phyloP scores from a whole-genome alignment of 164 flowering plant genomes.

The Litsea cubeba region DNA sequence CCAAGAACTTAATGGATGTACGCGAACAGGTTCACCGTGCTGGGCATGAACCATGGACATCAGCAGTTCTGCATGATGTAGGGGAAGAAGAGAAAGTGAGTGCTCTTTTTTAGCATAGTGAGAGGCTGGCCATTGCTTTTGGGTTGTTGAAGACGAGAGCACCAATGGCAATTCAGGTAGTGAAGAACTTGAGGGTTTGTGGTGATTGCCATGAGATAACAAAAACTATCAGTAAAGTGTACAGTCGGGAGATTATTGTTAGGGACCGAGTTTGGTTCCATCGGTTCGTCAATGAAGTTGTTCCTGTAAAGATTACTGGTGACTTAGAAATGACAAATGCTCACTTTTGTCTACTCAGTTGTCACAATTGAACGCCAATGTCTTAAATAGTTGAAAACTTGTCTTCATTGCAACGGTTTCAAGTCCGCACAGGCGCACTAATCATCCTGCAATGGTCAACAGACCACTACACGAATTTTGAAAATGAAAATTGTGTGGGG shows the following conservation, averaged over 20 bases:
- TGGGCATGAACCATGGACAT: too few species aligned
- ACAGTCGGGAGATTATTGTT: too few species aligned
- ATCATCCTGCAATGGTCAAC: neutral
- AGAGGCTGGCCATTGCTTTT: too few species aligned
- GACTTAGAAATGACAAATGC: conserved; percentile 6
- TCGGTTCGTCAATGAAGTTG: conserved; percentile 34
- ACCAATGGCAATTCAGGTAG: conserved; percentile 30
- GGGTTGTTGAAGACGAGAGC: conserved; percentile 37
- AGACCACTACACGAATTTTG: neutral
- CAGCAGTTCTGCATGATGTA: too few species aligned
- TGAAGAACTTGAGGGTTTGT: conserved; percentile 40
- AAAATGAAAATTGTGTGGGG: too few species aligned
- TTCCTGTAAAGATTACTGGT: conserved; percentile 52
- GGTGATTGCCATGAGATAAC: conserved; percentile 46
- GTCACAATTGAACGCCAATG: neutral
- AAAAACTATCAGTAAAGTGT: conserved; percentile 40
- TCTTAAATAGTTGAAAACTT: neutral
- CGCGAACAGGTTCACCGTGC: too few species aligned
- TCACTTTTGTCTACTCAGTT: neutral
- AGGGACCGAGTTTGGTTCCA: conserved; percentile 51
- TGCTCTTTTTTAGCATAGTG: too few species aligned
- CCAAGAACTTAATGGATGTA: too few species aligned
- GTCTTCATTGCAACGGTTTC: neutral
- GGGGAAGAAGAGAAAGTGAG: too few species aligned
- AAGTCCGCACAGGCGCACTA: neutral